phyloP scores from a whole-genome alignment of 148 eudicot species.

The Silene uniflora region DNA sequence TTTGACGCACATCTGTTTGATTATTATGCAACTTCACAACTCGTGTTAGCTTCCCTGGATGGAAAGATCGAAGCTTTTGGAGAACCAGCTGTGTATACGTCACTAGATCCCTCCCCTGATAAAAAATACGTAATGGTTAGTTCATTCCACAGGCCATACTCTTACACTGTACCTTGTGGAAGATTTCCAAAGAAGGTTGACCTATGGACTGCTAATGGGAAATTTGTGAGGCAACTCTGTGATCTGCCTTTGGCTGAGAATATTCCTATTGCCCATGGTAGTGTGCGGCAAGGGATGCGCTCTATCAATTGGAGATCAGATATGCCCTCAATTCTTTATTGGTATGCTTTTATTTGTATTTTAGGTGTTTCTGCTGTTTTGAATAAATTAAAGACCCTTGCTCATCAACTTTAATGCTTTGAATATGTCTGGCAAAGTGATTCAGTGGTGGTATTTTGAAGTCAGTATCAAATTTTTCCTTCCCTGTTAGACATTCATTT shows the following conservation, averaged over 20 bases:
- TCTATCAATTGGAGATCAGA: conserved; percentile 96
- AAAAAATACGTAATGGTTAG: no score
- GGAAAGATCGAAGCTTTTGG: conserved; percentile 64
- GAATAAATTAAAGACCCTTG: conserved; percentile 3
- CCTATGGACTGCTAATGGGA: conserved; percentile 81
- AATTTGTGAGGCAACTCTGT: conserved; percentile 71
- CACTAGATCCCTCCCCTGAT: no score
- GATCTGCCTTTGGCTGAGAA: conserved; percentile 91
- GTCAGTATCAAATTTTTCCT: no score
- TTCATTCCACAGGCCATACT: no score
- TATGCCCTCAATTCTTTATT: conserved; percentile 74
- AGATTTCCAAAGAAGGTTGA: conserved; percentile 92
- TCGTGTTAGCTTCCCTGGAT: conserved; percentile 77
- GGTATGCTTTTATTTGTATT: conserved; percentile 41
- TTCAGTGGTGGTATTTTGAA: no score
- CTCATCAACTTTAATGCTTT: neutral
- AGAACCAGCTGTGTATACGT: conserved; percentile 73
- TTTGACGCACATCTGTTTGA: conserved; percentile 83
- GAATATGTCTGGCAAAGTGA: neutral
- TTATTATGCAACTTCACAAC: conserved; percentile 86
- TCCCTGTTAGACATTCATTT: no score
- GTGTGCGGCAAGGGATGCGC: conserved; percentile 91
- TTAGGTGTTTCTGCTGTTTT: neutral
- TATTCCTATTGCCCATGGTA: conserved; percentile 77
- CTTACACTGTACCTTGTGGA: conserved; percentile 89